Conservation (phyloP, 495 filamentous ascomycete genomes). For the Penicillium pulvis region DNA sequence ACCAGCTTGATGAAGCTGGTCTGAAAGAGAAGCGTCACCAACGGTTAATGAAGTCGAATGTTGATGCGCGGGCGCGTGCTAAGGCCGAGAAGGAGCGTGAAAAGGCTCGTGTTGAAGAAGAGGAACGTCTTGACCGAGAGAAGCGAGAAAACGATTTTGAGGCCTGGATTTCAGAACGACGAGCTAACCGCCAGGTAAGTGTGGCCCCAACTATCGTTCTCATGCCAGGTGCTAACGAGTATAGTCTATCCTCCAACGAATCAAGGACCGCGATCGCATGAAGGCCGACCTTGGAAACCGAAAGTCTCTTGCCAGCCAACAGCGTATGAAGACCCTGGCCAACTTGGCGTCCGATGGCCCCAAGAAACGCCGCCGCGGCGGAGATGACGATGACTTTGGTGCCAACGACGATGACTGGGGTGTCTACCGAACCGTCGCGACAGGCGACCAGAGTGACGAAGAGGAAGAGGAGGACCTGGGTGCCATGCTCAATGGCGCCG, state of each 20-base stretch:
- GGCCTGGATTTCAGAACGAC: conserved; percentile 80
- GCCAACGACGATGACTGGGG: conserved; percentile 98
- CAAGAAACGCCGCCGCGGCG: conserved; percentile 76
- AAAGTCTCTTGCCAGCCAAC: conserved; percentile 91
- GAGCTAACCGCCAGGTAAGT: conserved; percentile 66
- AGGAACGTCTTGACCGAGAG: conserved; percentile 79
- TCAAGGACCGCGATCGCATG: conserved; percentile 89
- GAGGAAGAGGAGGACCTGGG: conserved; percentile 86
- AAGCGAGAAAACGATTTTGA: conserved; percentile 81
- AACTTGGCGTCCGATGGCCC: conserved; percentile 92
- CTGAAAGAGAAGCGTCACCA: conserved; percentile 91
- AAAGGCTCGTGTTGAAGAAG: conserved; percentile 77
- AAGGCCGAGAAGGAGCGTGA: conserved; percentile 95
- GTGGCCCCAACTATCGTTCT: background rate
- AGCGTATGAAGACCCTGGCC: conserved; percentile 97
- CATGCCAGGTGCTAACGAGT: conserved; percentile 9
- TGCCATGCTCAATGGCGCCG: conserved; percentile 67
- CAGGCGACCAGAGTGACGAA: conserved; percentile 72
- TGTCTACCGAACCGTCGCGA: conserved; percentile 89
- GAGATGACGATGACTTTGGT: conserved; percentile 88
- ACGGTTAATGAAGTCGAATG: conserved; percentile 86
- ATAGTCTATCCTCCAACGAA: conserved; percentile 68
- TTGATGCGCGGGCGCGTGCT: conserved; percentile 86
- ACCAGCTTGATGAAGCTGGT: conserved; percentile 86
- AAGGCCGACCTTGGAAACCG: conserved; percentile 93